Base-by-base conservation (phyloP, 192 early-diverging fungal genomes). In the Cladochytrium replicatum region DNA sequence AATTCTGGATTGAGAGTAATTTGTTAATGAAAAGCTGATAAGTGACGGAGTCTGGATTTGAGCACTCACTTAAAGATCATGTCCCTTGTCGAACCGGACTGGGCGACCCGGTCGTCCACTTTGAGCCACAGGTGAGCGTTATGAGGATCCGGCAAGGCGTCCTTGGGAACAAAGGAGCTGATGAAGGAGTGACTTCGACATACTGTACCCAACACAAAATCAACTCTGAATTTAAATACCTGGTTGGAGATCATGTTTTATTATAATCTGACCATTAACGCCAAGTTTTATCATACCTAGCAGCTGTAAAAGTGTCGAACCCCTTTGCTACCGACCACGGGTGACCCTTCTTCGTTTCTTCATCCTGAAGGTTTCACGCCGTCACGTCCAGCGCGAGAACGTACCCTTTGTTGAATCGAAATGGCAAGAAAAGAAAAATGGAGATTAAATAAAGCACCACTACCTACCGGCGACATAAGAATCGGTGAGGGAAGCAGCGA, bases 271-370 rank as follows among this genome's bases (percentile, higher is more conserved):
- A n/a, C n/a, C n/a, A n/a, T n/a, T n/a, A n/a, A n/a, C n/a, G n/a
- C n/a, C 23, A 53, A 26, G 24, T 5, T 6, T 21, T 8, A 32
- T 9, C 32, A 31, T 55, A 80, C 76, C 85, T 80, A 31, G 93
- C 68, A n/a, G 93, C 89, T 2, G 87, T 87, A 48, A 94, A 97
- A 3, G 90, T 90, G 57, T 97, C 94, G 65, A 84, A 93, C 0
- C 91, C 94, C 69, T 97, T 97, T 27, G 94, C 81, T 0, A 79
- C 69, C 19, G 84, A 80, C 94, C 94, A 97, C 15, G 94, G 94
- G 30, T 83, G 66, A 0, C 90, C 87, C 11, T 61, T 67, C 55
- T 82, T 77, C 68, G 91, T 97, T 37, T 82, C 91, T 25, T 69
- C 67, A 17, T 86, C 79, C 69, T 90, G 94, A 34, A 94, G 40